A percentile compares a stretch with the other conserved stretches of the same genome.
These are phyloP conservation scores for Scedosporium minutisporum DNA, from an alignment of 2,329 filamentous ascomycete genomes.

Conservation along the genomic window DNA sequence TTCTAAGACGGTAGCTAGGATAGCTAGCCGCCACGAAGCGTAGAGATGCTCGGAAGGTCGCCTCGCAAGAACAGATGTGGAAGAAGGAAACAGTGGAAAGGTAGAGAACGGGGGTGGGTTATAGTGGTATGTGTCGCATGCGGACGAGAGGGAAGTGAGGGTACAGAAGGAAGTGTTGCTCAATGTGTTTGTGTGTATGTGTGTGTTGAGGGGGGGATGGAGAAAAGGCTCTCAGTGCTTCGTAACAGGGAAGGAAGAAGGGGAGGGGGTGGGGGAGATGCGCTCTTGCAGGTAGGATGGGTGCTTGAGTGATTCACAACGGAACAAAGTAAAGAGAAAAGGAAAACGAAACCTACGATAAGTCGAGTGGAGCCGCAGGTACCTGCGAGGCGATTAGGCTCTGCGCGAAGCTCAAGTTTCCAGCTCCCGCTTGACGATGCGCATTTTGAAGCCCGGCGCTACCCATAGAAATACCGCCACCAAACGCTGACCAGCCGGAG, in stretches of 20 bases:
- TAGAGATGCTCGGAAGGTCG: background rate
- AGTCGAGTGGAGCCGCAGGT: slow-evolving; percentile 50
- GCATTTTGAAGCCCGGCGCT: slow-evolving; percentile 42
- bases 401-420: slow-evolving; percentile 57
- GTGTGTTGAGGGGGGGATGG: background rate
- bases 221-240: background rate
- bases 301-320: background rate
- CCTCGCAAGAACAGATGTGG: background rate
- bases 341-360: slow-evolving; percentile 46
- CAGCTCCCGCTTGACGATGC: slow-evolving; percentile 39
- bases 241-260: background rate
- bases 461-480: slow-evolving; percentile 52
- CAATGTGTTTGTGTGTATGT: too few species aligned
- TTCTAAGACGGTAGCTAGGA: background rate
- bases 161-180: too few species aligned
- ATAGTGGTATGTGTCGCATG: too few species aligned
- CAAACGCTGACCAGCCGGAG: slow-evolving; percentile 50
- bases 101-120: background rate
- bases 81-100: background rate
- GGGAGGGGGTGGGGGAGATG: background rate
- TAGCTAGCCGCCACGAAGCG: background rate
- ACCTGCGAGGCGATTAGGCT: slow-evolving; percentile 51
- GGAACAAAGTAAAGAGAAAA: slow-evolving; percentile 1
- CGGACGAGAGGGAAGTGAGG: too few species aligned
- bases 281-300: background rate